Percentiles rank a stretch among this genome's conserved stretches.
phyloP scores from a whole-genome alignment of 352 stramenopile species.

The Phytophthora lateralis region DNA sequence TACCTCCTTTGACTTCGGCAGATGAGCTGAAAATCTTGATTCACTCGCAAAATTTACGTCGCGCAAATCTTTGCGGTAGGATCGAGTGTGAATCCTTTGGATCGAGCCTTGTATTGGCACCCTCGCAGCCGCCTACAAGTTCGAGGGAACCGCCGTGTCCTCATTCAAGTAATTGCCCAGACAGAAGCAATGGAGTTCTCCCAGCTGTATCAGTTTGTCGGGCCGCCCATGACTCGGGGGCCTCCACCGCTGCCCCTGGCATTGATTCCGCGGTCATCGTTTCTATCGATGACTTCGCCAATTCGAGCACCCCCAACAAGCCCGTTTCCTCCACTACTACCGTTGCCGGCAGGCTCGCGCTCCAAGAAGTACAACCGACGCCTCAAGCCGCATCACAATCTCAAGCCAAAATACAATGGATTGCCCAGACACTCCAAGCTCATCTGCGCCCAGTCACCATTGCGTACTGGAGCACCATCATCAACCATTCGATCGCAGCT shows the following conservation, averaged over 20 bases:
- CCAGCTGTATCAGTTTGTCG: conserved; percentile 35
- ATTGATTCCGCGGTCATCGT: neutral
- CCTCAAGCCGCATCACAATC: conserved; percentile 23
- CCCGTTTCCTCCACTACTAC: conserved; percentile 25
- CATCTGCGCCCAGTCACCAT: neutral
- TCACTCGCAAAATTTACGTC: neutral
- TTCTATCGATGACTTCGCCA: conserved; percentile 10
- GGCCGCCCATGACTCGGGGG: conserved; percentile 36
- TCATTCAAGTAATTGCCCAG: conserved; percentile 29
- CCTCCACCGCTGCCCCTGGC: conserved; percentile 23
- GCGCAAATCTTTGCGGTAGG: neutral
- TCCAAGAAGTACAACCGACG: conserved; percentile 29
- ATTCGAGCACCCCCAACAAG: conserved; percentile 1
- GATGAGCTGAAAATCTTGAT: neutral
- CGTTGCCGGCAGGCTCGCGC: conserved; percentile 12
- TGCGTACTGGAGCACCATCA: neutral
- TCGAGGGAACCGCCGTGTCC: neutral
- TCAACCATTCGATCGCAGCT: neutral
- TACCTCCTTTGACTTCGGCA: neutral
- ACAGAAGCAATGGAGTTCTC: conserved; percentile 33
- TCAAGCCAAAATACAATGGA: conserved; percentile 17
- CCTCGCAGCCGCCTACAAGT: no score
- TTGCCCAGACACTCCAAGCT: neutral
- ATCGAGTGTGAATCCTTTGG: neutral
- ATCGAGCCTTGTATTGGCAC: neutral